Evolutionary conservation across 495 filamentous ascomycete species (phyloP).

Genomic region (Thozetella sp.): DNA sequence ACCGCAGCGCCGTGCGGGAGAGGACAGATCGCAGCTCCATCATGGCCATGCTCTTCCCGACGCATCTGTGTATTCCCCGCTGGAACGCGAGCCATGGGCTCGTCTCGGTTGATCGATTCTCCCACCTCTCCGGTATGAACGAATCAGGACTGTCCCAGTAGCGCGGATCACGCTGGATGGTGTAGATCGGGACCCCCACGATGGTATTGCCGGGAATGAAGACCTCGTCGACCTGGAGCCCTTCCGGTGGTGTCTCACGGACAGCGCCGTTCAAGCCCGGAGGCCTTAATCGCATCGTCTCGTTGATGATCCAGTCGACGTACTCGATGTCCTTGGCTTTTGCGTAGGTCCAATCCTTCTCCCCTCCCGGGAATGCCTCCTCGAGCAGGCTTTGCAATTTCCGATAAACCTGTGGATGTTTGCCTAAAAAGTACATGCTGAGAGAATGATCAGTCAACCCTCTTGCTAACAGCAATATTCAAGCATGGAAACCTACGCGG

Average conservation of each 20-base stretch:
- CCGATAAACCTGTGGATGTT: constrained; percentile 11
- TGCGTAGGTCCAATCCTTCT: constrained; percentile 20
- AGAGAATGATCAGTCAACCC: background rate
- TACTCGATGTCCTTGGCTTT: constrained; percentile 21
- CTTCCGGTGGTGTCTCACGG: constrained; percentile 43
- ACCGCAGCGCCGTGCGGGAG: constrained; percentile 30
- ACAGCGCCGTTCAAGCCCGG: constrained; percentile 28
- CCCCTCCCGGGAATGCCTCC: constrained; percentile 6
- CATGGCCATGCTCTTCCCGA: constrained; percentile 33
- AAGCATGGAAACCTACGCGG: constrained; percentile 3
- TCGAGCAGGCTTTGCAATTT: constrained; percentile 16
- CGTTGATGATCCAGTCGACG: constrained; percentile 53
- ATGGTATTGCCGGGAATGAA: constrained; percentile 47
- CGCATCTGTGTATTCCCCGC: constrained; percentile 14
- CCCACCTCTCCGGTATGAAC: constrained; percentile 58
- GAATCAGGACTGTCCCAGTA: constrained; percentile 37
- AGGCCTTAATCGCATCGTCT: constrained; percentile 52
- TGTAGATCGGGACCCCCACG: constrained; percentile 17
- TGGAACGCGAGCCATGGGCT: constrained; percentile 20
- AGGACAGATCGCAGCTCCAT: constrained; percentile 37
- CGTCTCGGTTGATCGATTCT: constrained; percentile 14
- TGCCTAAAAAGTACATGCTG: constrained; percentile 18
- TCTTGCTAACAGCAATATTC: background rate
- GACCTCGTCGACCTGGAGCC: constrained; percentile 42
- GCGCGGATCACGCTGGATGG: constrained; percentile 28